Percentiles rank a stretch among this genome's conserved stretches.
Conservation (phyloP, 345 rosid species). For the Cochlearia excelsa region DNA sequence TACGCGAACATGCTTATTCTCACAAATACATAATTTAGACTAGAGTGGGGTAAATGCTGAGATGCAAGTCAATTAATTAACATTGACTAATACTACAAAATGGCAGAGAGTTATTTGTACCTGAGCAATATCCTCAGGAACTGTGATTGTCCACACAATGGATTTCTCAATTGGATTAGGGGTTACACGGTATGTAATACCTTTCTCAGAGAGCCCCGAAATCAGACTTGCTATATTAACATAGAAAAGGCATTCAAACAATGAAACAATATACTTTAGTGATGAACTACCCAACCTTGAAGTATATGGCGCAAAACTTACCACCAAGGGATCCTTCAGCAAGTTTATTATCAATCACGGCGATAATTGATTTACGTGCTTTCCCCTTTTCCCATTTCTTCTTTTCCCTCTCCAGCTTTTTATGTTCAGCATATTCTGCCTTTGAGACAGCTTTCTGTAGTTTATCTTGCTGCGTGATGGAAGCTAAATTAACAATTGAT, state of each 20-base stretch:
- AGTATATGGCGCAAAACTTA: conserved; percentile 25
- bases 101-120: conserved; percentile 33
- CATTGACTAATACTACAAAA: neutral
- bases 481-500: conserved; percentile 12
- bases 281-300: neutral
- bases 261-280: conserved; percentile 24
- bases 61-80: neutral
- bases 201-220: conserved; percentile 66
- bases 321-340: conserved; percentile 84
- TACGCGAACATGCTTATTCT: conserved; percentile 1
- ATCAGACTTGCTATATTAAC: conserved; percentile 54
- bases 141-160: conserved; percentile 69
- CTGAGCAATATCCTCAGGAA: conserved; percentile 63
- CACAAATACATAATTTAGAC: neutral
- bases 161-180: conserved; percentile 76
- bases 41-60: neutral
- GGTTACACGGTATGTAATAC: conserved; percentile 51
- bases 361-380: conserved; percentile 67
- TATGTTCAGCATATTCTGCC: conserved; percentile 77
- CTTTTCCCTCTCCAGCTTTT: conserved; percentile 63
- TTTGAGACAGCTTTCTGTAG: conserved; percentile 63
- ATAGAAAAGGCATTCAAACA: conserved; percentile 21
- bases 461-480: conserved; percentile 68
- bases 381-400: conserved; percentile 78
- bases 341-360: conserved; percentile 61